Evolutionary conservation across 345 rosid species (phyloP), one percentile per base, ranked within the genome.

Genomic region (Crucihimalaya himalaica): DNA sequence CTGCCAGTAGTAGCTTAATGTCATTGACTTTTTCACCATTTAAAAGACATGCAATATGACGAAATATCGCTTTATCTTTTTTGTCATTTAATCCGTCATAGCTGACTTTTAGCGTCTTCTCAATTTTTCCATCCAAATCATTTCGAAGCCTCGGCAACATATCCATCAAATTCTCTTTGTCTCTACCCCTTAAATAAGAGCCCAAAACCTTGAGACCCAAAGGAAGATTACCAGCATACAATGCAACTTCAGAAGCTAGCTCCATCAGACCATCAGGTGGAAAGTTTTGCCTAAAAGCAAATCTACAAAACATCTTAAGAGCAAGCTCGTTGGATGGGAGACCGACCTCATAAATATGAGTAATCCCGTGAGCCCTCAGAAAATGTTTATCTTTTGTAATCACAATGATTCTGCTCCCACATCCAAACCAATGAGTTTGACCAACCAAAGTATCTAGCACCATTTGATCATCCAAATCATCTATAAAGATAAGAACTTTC

Each of bases 131-230:
- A 57, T 32, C 15, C 2, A 57, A 5, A 1, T 5, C 5, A 18
- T 18, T 32, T 3, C 1, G 40, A 31, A 56, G 62, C 2, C 42
- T 32, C 0, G 42, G 42, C 9, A 56, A 0, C 62, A 32, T 31
- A 16, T 2, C 25, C 1, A 56, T 32, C 27, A 5, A 57, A 0
- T 32, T 4, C 2, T 57, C 5, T 9, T 32, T 32, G 8, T 57
- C 9, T 1, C 25, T 57, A 0, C 62, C 42, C 27, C 27, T 2
- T n/a, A 31, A 1, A 31, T 4, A 16, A 0, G 61, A 31, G 2
- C 61, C 61, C 15, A 59, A 59, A 11, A 62, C 65, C 9, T 56
- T 66, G 8, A 83, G 77, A 19, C 81, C 81, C 20, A 83, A 31
- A 15, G 81, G 83, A 35, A 75, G 21, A 0, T 78, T 78, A 5